Evolutionary conservation across 164 flowering plant genomes (phyloP).

Genomic region (grape (Vitis vinifera)): DNA sequence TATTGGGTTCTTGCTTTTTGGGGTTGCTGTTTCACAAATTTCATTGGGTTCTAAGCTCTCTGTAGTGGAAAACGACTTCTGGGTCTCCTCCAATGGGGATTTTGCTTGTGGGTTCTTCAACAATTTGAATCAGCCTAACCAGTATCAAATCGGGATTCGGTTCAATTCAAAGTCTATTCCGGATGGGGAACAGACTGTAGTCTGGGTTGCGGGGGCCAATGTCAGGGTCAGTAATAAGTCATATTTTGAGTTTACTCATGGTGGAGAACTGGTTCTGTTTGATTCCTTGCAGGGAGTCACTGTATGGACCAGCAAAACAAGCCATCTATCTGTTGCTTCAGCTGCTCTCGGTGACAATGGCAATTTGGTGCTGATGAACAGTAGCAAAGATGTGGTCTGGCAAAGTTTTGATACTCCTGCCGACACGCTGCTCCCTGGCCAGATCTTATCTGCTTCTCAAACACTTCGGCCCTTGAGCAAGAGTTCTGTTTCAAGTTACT

Average conservation of each 20-base stretch:
- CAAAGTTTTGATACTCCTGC: slow-evolving; percentile 65
- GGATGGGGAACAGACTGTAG: slow-evolving; percentile 30
- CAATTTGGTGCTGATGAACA: slow-evolving; percentile 52
- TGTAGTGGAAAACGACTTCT: slow-evolving; percentile 38
- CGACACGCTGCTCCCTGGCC: slow-evolving; percentile 74
- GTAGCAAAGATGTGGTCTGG: slow-evolving; percentile 45
- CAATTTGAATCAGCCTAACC: slow-evolving; percentile 36
- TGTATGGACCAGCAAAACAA: slow-evolving; percentile 58
- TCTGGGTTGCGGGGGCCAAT: slow-evolving; percentile 75
- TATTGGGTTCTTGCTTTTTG: slow-evolving; percentile 23
- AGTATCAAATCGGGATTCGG: slow-evolving; percentile 49
- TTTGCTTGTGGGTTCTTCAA: slow-evolving; percentile 70
- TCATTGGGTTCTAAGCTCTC: slow-evolving; percentile 53
- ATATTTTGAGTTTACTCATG: slow-evolving; percentile 41
- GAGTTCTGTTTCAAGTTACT: slow-evolving; percentile 56
- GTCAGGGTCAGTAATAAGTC: slow-evolving; percentile 41
- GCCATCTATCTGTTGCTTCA: slow-evolving; percentile 43
- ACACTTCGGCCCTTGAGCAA: slow-evolving; percentile 53
- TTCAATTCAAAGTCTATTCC: slow-evolving; percentile 57
- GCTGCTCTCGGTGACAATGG: slow-evolving; percentile 65
- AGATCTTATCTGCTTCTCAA: slow-evolving; percentile 33
- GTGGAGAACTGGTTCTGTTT: slow-evolving; percentile 59
- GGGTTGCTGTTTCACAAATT: slow-evolving; percentile 37
- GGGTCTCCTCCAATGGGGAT: slow-evolving; percentile 68
- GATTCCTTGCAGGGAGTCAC: slow-evolving; percentile 36